Evolutionary conservation across 2,329 filamentous ascomycete genomes (phyloP).

Genomic region (Tolypocladium pustulatum): DNA sequence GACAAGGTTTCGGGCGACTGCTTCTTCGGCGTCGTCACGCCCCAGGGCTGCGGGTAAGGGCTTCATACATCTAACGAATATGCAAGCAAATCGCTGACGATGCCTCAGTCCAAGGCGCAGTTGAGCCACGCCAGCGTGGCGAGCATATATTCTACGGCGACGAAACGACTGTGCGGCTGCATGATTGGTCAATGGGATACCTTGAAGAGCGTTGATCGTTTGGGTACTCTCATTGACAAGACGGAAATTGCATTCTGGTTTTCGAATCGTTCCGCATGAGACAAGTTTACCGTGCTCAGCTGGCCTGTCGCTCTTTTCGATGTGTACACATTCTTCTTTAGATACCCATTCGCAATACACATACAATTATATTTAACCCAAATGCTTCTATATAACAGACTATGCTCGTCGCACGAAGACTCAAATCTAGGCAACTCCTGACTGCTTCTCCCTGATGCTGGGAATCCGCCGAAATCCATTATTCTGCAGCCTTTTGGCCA

Average conservation of each 20-base stretch:
- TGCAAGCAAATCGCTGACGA: not conserved
- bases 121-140: not conserved
- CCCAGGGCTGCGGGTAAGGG: slow-evolving; percentile 46
- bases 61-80: fast-evolving
- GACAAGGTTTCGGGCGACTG: slow-evolving; percentile 37
- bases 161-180: not conserved
- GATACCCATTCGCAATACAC: not conserved
- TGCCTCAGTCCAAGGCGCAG: not conserved
- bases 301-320: not conserved
- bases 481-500: not conserved
- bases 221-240: not conserved
- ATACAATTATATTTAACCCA: not conserved
- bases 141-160: not conserved
- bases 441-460: too few species aligned
- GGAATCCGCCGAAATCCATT: not conserved
- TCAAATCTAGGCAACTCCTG: not conserved
- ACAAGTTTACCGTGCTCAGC: not conserved
- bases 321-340: not conserved
- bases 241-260: not conserved
- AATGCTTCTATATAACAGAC: too few species aligned
- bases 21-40: slow-evolving; percentile 44
- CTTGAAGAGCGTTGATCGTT: not conserved
- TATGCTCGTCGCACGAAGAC: not conserved
- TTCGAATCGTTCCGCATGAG: not conserved
- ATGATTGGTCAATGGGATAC: not conserved